Evolutionary conservation across 2,329 filamentous ascomycete species (phyloP).

Genomic region (Pyricularia sp.): DNA sequence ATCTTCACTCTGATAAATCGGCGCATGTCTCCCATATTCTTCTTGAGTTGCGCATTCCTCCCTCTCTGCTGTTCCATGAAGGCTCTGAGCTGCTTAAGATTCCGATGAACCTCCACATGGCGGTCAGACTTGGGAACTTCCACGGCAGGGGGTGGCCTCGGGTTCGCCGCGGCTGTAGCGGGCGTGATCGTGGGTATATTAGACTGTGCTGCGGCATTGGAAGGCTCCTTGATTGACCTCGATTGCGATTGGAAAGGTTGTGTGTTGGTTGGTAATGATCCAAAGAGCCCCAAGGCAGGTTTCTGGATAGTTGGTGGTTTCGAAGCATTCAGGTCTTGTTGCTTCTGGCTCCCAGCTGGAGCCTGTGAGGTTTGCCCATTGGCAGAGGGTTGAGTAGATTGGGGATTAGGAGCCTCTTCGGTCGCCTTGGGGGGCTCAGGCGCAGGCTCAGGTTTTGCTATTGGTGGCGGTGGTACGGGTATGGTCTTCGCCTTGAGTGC

Average conservation of each 20-base stretch:
- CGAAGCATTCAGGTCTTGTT: background rate
- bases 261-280: background rate
- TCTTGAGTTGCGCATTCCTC: constrained; percentile 48
- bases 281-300: background rate
- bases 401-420: constrained; percentile 2
- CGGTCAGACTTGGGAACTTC: constrained; percentile 24
- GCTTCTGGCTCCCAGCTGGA: background rate
- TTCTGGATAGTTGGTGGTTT: background rate
- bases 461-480: constrained; percentile 13
- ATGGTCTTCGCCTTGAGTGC: constrained; percentile 22
- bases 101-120: constrained; percentile 52
- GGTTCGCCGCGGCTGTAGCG: background rate
- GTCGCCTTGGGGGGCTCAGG: constrained; percentile 9
- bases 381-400: background rate
- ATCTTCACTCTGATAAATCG: constrained; percentile 62
- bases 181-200: background rate
- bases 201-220: background rate
- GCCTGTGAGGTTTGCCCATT: background rate
- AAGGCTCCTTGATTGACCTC: background rate
- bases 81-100: constrained; percentile 48
- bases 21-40: constrained; percentile 60
- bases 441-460: constrained; percentile 9
- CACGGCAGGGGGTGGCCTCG: constrained; percentile 3
- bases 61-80: constrained; percentile 43
- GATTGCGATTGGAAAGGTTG: background rate